phyloP scores from a whole-genome alignment of 1,284 basidiomycete species.

The Pseudozyma sp. region DNA sequence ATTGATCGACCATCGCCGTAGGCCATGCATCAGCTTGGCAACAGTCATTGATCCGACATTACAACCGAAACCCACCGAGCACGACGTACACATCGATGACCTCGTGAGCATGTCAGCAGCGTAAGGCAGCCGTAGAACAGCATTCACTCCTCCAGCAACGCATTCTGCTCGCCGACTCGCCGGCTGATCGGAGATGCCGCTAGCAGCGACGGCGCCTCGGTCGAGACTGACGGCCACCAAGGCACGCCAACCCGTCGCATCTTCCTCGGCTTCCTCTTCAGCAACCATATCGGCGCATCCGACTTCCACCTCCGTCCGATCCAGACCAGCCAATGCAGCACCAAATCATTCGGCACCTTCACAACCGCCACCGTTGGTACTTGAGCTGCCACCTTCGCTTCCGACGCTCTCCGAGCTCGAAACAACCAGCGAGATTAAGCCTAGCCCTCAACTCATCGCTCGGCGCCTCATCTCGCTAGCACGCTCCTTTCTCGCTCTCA shows the following conservation, averaged over 20 bases:
- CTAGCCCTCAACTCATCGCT: conserved; percentile 27
- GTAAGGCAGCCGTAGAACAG: not conserved
- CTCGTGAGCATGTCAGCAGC: conserved; percentile 2
- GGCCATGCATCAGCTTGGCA: no score
- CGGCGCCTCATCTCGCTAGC: conserved; percentile 37
- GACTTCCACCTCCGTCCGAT: conserved; percentile 13
- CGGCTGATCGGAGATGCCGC: conserved; percentile 26
- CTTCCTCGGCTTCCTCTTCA: conserved; percentile 18
- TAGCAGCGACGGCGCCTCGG: conserved; percentile 32
- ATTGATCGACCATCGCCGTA: no score
- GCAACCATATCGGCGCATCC: conserved; percentile 13
- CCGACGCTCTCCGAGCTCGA: conserved; percentile 33
- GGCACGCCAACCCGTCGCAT: conserved; percentile 29
- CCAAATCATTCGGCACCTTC: conserved; percentile 9
- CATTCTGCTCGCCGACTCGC: no score
- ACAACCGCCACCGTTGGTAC: conserved; percentile 8
- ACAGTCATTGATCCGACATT: no score
- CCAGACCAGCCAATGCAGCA: conserved; percentile 5
- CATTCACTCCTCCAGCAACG: no score
- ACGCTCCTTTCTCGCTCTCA: conserved; percentile 32
- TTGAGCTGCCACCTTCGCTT: conserved; percentile 34
- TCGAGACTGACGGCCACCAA: conserved; percentile 33
- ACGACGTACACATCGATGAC: no score
- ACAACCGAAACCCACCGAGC: no score
- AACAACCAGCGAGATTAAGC: conserved; percentile 9